Percentiles rank a stretch among this genome's conserved stretches.
Conservation (phyloP, 176 grass and related monocot species). For the Miscanthus lutarioriparius region DNA sequence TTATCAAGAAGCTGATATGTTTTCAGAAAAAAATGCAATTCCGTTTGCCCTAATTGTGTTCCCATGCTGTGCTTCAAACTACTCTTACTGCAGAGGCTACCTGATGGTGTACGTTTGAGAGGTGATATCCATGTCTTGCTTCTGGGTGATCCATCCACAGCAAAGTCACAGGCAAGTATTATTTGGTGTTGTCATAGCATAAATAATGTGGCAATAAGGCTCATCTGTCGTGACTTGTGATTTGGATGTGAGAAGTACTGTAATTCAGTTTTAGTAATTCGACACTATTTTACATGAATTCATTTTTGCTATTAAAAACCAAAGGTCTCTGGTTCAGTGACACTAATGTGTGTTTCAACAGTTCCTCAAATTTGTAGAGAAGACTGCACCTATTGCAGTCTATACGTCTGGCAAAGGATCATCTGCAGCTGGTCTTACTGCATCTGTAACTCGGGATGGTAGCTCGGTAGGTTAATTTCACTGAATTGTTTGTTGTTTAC, state of each 20-base stretch:
- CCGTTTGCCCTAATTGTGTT: background rate
- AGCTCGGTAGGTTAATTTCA: conserved; percentile 66
- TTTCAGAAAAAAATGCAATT: background rate
- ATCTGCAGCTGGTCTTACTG: conserved; percentile 92
- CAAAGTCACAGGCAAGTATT: conserved; percentile 87
- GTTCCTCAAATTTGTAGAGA: conserved; percentile 99
- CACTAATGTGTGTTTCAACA: conserved; percentile 38
- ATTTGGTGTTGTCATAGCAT: background rate
- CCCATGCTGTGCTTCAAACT: background rate
- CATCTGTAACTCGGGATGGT: conserved; percentile 84
- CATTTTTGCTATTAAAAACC: background rate
- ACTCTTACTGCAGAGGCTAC: conserved; percentile 61
- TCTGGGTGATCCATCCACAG: conserved; percentile 96
- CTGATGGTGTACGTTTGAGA: conserved; percentile 86
- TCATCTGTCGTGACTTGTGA: background rate
- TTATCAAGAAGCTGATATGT: background rate
- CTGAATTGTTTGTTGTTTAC: background rate
- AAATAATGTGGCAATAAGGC: background rate
- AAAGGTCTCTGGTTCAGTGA: background rate
- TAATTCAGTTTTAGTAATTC: background rate
- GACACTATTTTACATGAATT: background rate
- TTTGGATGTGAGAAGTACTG: background rate
- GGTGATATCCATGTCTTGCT: conserved; percentile 95
- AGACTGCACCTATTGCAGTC: conserved; percentile 89
- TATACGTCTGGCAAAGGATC: conserved; percentile 99